Conservation (phyloP, 169 alveolate species). For the Cyclospora cayetanensis region DNA sequence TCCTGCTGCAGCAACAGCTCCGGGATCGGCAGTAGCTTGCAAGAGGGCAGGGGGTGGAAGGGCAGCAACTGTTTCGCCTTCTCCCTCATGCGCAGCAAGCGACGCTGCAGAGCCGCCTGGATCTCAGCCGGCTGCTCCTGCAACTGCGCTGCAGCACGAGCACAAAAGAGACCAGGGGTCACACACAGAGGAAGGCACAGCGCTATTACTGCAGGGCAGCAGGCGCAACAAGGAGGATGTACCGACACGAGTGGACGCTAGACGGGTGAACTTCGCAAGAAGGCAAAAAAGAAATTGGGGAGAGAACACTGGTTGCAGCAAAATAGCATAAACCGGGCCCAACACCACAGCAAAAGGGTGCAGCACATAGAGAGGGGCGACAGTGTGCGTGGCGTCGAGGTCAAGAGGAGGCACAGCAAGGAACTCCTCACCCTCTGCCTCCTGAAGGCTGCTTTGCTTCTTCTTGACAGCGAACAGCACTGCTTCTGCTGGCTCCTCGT, state of each 20-base stretch:
- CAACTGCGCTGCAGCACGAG: neutral
- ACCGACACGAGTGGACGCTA: neutral
- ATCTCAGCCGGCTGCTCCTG: neutral
- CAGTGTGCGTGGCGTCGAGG: too few species aligned
- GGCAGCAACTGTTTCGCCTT: slow-evolving; percentile 25
- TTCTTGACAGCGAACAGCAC: neutral
- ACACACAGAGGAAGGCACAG: neutral
- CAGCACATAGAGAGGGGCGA: neutral
- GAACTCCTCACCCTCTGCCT: neutral
- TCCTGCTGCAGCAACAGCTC: neutral
- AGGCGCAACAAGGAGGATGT: neutral
- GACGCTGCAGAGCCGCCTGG: slow-evolving; percentile 23
- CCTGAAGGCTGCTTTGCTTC: neutral
- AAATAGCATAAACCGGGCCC: too few species aligned
- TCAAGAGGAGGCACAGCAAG: neutral
- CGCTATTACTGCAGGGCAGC: neutral
- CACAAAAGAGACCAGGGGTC: neutral
- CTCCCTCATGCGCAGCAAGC: slow-evolving; percentile 12
- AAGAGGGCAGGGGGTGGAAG: slow-evolving; percentile 11
- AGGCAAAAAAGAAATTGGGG: neutral
- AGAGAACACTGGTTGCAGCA: too few species aligned
- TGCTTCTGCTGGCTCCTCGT: neutral
- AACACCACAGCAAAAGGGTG: neutral
- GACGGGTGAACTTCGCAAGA: neutral
- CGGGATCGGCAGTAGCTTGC: neutral